Evolutionary conservation across 2,329 filamentous ascomycete genomes (phyloP).

Genomic region (Calonectria fujianensis): DNA sequence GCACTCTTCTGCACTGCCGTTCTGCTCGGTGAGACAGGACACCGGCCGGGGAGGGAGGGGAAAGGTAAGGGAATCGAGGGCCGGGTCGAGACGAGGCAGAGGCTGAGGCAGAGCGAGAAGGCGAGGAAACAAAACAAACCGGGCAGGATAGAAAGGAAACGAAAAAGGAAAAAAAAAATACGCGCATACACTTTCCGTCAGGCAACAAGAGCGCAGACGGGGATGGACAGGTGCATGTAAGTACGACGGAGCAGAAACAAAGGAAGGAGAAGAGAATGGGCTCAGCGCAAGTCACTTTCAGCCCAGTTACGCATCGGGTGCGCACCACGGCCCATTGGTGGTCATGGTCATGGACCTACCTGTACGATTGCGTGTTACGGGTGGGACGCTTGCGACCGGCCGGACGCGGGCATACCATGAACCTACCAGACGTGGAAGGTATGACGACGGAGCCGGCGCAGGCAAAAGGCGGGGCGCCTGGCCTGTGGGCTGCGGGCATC

Average conservation of each 20-base stretch:
- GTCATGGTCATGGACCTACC: slow-evolving; percentile 7
- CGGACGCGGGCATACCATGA: slow-evolving; percentile 9
- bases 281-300: slow-evolving; percentile 6
- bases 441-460: slow-evolving; percentile 36
- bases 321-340: slow-evolving; percentile 13
- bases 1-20: not conserved
- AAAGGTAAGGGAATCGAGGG: not conserved
- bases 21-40: slow-evolving; percentile 1
- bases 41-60: not conserved
- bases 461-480: slow-evolving; percentile 9
- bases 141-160: slow-evolving; percentile 24
- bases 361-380: slow-evolving; percentile 34
- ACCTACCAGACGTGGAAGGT: slow-evolving; percentile 29
- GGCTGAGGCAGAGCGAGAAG: slow-evolving; percentile 28
- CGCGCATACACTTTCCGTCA: not conserved
- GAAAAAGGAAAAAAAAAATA: not conserved
- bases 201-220: not conserved
- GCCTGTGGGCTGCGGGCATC: not conserved
- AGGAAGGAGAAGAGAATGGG: slow-evolving; percentile 14
- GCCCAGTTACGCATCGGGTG: slow-evolving; percentile 25
- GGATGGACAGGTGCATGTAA: slow-evolving; percentile 11
- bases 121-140: slow-evolving; percentile 31
- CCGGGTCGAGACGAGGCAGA: slow-evolving; percentile 16
- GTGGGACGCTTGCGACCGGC: slow-evolving; percentile 23
- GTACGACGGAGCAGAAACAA: slow-evolving; percentile 20